Evolutionary conservation across 2,329 filamentous ascomycete species (phyloP).

Genomic region (Diaporthe longicolla): DNA sequence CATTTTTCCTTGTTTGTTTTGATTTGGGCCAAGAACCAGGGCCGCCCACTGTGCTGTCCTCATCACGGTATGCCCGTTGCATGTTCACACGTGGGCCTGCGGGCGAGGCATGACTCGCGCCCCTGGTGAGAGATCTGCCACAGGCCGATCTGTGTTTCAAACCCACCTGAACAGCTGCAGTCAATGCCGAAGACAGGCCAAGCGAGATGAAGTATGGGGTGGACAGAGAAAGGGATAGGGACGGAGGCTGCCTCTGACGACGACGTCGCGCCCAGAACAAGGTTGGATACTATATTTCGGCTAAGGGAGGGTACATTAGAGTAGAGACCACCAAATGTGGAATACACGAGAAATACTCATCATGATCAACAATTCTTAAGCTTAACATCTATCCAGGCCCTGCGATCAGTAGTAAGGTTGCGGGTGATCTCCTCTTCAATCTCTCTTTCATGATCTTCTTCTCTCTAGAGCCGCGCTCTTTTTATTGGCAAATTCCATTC

Average conservation of each 20-base stretch:
- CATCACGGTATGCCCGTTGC: constrained; percentile 28
- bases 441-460: constrained; percentile 22
- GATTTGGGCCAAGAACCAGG: background rate
- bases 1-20: constrained; percentile 13
- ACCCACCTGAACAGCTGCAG: constrained; percentile 17
- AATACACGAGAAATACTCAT: constrained; percentile 11
- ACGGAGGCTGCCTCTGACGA: constrained; percentile 18
- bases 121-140: constrained; percentile 26
- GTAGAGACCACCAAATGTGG: constrained; percentile 14
- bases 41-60: constrained; percentile 4
- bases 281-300: constrained; percentile 25
- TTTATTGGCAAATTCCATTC: background rate
- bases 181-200: constrained; percentile 21
- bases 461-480: constrained; percentile 18
- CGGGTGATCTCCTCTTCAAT: constrained; percentile 25
- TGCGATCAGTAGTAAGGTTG: constrained; percentile 21
- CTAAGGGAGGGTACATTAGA: constrained; percentile 17
- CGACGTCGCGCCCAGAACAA: background rate
- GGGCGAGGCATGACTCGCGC: constrained; percentile 16
- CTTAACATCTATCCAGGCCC: constrained; percentile 1
- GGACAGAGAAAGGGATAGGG: constrained; percentile 27
- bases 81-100: constrained; percentile 23
- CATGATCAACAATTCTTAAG: constrained; percentile 21
- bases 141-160: constrained; percentile 32
- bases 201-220: constrained; percentile 33